These are phyloP conservation scores for Debaryomyces subglobosus DNA, from an alignment of 1,139 yeast genomes.

Conservation along the genomic window DNA sequence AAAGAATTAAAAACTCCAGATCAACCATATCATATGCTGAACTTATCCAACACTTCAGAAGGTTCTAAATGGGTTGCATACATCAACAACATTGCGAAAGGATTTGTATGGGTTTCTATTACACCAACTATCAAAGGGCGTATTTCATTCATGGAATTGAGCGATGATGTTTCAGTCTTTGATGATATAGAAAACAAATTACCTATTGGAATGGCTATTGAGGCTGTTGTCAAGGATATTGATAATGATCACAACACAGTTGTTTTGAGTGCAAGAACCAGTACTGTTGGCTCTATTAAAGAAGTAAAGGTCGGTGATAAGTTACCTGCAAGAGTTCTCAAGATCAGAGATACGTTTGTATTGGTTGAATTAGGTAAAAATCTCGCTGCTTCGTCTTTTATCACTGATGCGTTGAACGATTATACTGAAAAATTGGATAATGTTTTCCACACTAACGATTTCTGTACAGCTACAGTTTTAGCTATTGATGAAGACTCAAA, in stretches of 20 bases:
- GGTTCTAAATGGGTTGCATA: slow-evolving; percentile 52
- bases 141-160: slow-evolving; percentile 65
- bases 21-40: slow-evolving; percentile 28
- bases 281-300: slow-evolving; percentile 40
- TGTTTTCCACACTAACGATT: slow-evolving; percentile 57
- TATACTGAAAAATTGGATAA: slow-evolving; percentile 57
- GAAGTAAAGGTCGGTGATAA: slow-evolving; percentile 62
- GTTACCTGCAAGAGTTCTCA: slow-evolving; percentile 68
- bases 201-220: slow-evolving; percentile 73
- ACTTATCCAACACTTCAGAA: slow-evolving; percentile 40
- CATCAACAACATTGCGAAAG: slow-evolving; percentile 56
- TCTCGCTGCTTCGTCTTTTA: slow-evolving; percentile 65
- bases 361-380: slow-evolving; percentile 67
- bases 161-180: slow-evolving; percentile 56
- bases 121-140: slow-evolving; percentile 72
- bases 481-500: slow-evolving; percentile 57
- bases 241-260: slow-evolving; percentile 58
- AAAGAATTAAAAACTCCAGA: slow-evolving; percentile 25
- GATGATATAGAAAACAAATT: slow-evolving; percentile 55
- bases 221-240: slow-evolving; percentile 56
- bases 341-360: slow-evolving; percentile 62
- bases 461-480: slow-evolving; percentile 64
- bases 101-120: slow-evolving; percentile 68
- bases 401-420: slow-evolving; percentile 80
- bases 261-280: slow-evolving; percentile 53